Evolutionary conservation across 1,139 yeast genomes (phyloP), one percentile per base, ranked within the genome.

Genomic region (Debaryomyces sp.): DNA sequence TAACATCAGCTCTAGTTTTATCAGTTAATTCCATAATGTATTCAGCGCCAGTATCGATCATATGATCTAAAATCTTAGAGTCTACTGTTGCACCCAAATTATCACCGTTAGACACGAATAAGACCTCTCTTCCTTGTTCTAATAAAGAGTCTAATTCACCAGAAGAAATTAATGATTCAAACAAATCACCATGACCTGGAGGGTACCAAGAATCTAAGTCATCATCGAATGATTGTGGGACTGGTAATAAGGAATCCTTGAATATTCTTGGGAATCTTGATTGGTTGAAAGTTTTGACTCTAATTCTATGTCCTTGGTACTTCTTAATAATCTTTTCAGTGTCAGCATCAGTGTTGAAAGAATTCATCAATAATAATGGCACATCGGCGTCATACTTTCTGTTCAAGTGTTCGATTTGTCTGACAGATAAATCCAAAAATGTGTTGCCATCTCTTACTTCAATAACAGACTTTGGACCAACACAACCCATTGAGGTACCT

Each of bases 401-500:
- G 78, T 94, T 94, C 68, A 94, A 81, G 70, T 91, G 89, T 74
- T 95, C 99, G 62, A 94, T 92, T 75, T 94, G 99, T 69, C 99
- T 88, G 37, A 94, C 99, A 44, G 96, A 81, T 61, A 94, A 81
- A 69, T 94, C 99, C 69, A 94, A 81, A 71, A 94, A 94, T 36
- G 97, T 88, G 80, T 94, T 95, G 54, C 99, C 99, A 60, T 94
- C 99, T 70, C 99, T 87, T 46, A 94, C 99, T 75, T 94, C 99
- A 68, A 94, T 95, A 57, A 94, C 96, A 21, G 97, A 89, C 72
- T 94, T 94, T 54, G 99, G 99, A 50, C 99, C 99, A 55, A 94
- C 98, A 76, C 99, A 95, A 50, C 99, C 99, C 99, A 94, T 94
- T 13, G 99, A 92, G 34, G 99, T 94, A 67, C 99, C 99, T 60